Percentiles rank a stretch among this genome's conserved stretches.
Conservation (phyloP, 2,329 filamentous ascomycete genomes). For the Alternaria triticina region DNA sequence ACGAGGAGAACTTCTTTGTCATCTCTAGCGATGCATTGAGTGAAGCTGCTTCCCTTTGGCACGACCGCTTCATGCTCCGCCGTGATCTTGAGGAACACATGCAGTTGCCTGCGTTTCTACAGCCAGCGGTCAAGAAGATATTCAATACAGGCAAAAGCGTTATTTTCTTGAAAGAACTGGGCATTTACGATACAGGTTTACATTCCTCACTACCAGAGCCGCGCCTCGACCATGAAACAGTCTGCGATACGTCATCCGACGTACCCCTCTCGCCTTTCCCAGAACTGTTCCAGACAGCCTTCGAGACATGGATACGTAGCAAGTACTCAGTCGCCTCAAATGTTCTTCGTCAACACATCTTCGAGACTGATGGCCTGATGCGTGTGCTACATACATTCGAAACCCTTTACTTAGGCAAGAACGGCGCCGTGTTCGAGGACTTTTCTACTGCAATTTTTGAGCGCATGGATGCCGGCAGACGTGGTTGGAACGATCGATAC, state of each 20-base stretch:
- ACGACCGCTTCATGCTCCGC: slow-evolving; percentile 73
- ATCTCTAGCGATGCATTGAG: slow-evolving; percentile 63
- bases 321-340: slow-evolving; percentile 74
- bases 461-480: slow-evolving; percentile 68
- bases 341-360: slow-evolving; percentile 70
- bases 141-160: slow-evolving; percentile 90
- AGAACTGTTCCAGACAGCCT: slow-evolving; percentile 73
- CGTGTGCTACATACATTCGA: slow-evolving; percentile 71
- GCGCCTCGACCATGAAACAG: slow-evolving; percentile 62
- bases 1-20: slow-evolving; percentile 79
- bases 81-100: slow-evolving; percentile 64
- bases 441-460: slow-evolving; percentile 76
- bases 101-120: slow-evolving; percentile 77
- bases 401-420: slow-evolving; percentile 75
- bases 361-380: slow-evolving; percentile 71
- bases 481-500: slow-evolving; percentile 80
- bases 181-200: slow-evolving; percentile 53
- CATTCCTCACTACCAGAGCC: slow-evolving; percentile 25
- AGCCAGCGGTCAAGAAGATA: slow-evolving; percentile 71
- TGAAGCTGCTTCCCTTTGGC: slow-evolving; percentile 74
- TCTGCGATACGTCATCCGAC: slow-evolving; percentile 56
- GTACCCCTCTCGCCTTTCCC: slow-evolving; percentile 70
- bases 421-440: slow-evolving; percentile 70
- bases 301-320: slow-evolving; percentile 77
- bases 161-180: slow-evolving; percentile 78